These are phyloP conservation scores for Isabelozyma pseudorhagii DNA, from an alignment of 805 yeast genomes.

Conservation along the genomic window DNA sequence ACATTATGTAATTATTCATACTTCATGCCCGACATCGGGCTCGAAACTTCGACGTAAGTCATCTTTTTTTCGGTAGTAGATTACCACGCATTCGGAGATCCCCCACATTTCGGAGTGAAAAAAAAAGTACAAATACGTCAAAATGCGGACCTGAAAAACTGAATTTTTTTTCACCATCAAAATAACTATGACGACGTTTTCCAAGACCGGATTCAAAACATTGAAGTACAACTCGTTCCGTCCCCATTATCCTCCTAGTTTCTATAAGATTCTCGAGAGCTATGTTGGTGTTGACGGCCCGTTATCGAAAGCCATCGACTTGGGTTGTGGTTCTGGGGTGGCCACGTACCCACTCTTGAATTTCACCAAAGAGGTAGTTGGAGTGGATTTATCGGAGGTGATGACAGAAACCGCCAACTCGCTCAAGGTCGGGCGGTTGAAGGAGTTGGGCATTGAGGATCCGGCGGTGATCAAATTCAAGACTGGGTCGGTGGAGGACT, in stretches of 20 bases:
- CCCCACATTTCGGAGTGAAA: conserved; percentile 1
- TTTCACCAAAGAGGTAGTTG: conserved; percentile 35
- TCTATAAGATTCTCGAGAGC: conserved; percentile 26
- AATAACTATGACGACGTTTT: conserved; percentile 28
- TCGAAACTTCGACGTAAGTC: no score
- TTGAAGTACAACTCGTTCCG: conserved; percentile 36
- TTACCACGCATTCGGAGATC: no score
- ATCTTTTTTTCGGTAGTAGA: no score
- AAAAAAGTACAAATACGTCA: neutral
- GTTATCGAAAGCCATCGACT: conserved; percentile 26
- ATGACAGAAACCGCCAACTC: conserved; percentile 46
- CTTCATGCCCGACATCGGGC: no score
- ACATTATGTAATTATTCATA: no score
- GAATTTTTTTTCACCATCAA: neutral
- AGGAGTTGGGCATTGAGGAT: conserved; percentile 22
- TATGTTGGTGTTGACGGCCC: conserved; percentile 20
- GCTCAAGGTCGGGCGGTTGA: conserved; percentile 18
- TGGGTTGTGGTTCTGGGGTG: conserved; percentile 57
- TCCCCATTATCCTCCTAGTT: conserved; percentile 39
- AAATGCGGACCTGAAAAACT: neutral
- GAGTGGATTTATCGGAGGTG: conserved; percentile 44
- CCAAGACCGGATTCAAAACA: conserved; percentile 29
- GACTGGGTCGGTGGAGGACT: conserved; percentile 32
- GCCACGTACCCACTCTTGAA: conserved; percentile 45
- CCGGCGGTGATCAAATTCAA: conserved; percentile 24